Evolutionary conservation across 148 eudicot species (phyloP), one percentile per base, ranked within the genome.

Genomic region (Amaranthus palmeri): DNA sequence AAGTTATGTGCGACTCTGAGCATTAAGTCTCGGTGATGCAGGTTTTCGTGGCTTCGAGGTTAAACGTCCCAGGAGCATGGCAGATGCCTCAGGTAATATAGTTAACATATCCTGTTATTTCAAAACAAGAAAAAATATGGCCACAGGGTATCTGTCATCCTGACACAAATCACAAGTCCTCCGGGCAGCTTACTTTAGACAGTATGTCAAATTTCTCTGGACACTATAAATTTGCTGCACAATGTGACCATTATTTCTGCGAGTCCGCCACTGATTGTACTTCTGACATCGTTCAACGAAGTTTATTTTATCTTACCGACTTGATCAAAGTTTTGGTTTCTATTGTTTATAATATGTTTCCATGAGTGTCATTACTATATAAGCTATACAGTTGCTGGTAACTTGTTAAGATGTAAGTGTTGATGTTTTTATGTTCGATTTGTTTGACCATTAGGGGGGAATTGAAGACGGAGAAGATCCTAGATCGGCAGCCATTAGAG

Each of bases 31-130:
- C 62, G 54, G 13, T 45, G 43, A 53, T 80, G 78, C 90, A 91
- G 97, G 86, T 91, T 43, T 91, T 93, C 80, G 97, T 93, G 78
- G 98, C 98, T 77, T 93, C 98, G n/a, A 93, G 92, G 83, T 75
- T 93, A 79, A 93, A 93, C 75, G 98, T 91, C 68, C 98, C 96
- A 12, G 98, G 97, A 80, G 98, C 98, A 74, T 93, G 98, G 98
- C 97, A 93, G 78, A 93, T 93, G 98, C 97, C 97, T 77, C 97
- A 89, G 92, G 98, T 92, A 74, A 84, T 41, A 52, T 10, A 75
- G 8, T 56, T 68, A 12, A 36, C 50, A 18, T 9, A 6, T 25
- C 45, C 3, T 8, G 1, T 4, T 40, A 5, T 66, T 42, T n/a
- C 8, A 25, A 25, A 15, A 36, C 40, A 61, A 6, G 11, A 3